These are phyloP conservation scores for Fistulina hepatica DNA, from an alignment of 1,284 basidiomycete genomes.

Conservation along the genomic window DNA sequence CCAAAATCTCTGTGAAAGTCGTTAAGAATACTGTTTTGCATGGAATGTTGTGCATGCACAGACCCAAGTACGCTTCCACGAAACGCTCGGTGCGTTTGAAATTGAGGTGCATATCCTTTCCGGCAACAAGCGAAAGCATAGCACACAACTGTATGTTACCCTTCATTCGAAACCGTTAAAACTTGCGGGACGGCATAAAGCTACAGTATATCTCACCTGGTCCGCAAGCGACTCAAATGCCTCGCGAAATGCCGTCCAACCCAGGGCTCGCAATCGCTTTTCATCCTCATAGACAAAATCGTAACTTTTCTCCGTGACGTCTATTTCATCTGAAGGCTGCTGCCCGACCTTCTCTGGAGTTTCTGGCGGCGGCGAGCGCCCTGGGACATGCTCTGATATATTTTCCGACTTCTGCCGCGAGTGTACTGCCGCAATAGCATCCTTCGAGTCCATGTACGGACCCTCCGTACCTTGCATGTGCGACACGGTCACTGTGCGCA, in stretches of 20 bases:
- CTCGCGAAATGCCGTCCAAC: conserved; percentile 45
- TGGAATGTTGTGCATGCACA: conserved; percentile 9
- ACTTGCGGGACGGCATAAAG: background rate
- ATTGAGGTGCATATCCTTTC: conserved; percentile 40
- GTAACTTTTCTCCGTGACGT: conserved; percentile 29
- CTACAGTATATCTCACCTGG: conserved; percentile 24
- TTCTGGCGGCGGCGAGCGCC: conserved; percentile 7
- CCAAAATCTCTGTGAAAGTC: conserved; percentile 41
- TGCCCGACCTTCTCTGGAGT: conserved; percentile 10
- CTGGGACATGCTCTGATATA: no score
- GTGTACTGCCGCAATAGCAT: no score
- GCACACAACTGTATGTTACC: conserved; percentile 72
- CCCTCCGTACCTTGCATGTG: conserved; percentile 8
- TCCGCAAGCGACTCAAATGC: conserved; percentile 53
- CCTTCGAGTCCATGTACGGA: no score
- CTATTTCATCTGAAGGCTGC: conserved; percentile 15
- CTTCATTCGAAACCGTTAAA: conserved; percentile 25
- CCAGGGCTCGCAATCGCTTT: conserved; percentile 35
- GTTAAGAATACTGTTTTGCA: background rate
- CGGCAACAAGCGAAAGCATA: conserved; percentile 49
- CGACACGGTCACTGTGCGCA: conserved; percentile 52
- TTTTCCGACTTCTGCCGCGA: no score
- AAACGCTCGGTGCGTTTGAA: conserved; percentile 37
- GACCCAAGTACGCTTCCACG: conserved; percentile 63
- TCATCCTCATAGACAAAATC: conserved; percentile 43